Evolutionary conservation across 1,284 basidiomycete genomes (phyloP), one percentile per base, ranked within the genome.

Genomic region (Ustilago trichophora): DNA sequence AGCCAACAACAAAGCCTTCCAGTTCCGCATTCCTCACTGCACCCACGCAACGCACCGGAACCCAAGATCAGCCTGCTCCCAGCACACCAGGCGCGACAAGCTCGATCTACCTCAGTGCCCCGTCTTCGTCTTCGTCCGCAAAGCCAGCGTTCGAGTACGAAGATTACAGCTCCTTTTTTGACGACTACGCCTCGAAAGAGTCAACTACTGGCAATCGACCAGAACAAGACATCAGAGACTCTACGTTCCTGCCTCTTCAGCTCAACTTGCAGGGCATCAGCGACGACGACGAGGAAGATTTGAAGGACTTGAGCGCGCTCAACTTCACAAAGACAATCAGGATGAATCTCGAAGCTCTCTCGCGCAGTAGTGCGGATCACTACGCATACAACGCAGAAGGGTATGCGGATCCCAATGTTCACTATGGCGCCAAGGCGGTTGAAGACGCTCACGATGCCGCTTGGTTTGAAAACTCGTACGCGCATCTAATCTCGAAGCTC

Each of bases 301-400:
- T 54, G 16, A 50, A 35, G 31, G 64, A 60, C 16, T 26, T 44
- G 15, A 36, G 31, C 42, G 57, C 45, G 19, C 12, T 45, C 44
- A 47, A 29, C 21, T 48, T 50, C 36, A 51, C 36, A 6, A 42
- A 43, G n/a, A 44, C 48, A 6, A 55, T 66, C 48, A 50, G 48
- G 19, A 60, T 60, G 57, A 57, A 60, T 25, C 37, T 68, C 38
- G 60, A 64, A 11, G 35, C 45, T 1, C 41, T 57, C 15, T 35
- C 35, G 9, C 49, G 49, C 27, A 53, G 41, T 21, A 49, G 54
- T 34, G 54, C 54, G 2, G 49, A 49, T n/a, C 44, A 52, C 8
- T 57, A 56, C 45, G 49, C 60, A 45, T 48, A 53, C 40, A 53
- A 15, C 15, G 44, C 44, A 15, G 48, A 53, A 4, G 53, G 64